Percentiles rank a stretch among this genome's conserved stretches.
phyloP scores from a whole-genome alignment of 148 eudicot genomes.

The Simmondsia chinensis region DNA sequence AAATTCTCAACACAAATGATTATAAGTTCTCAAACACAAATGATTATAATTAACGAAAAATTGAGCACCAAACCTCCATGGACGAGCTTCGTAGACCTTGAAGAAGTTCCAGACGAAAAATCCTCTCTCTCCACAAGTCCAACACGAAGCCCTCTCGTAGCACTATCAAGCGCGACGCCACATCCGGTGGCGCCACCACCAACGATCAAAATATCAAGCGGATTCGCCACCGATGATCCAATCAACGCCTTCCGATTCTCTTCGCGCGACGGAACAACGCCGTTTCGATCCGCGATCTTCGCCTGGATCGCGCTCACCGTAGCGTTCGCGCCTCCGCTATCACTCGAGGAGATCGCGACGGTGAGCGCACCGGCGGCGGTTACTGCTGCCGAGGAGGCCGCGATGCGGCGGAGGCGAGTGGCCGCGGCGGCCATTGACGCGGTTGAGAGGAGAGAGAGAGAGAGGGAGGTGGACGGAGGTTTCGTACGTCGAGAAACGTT shows the following conservation, averaged over 20 bases:
- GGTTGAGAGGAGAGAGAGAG: no score
- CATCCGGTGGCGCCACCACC: slow-evolving; percentile 92
- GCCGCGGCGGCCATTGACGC: slow-evolving; percentile 16
- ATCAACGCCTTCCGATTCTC: slow-evolving; percentile 39
- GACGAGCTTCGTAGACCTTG: slow-evolving; percentile 81
- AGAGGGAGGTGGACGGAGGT: no score
- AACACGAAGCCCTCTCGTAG: slow-evolving; percentile 77
- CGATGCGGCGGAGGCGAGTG: slow-evolving; percentile 16
- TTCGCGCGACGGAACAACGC: slow-evolving; percentile 47
- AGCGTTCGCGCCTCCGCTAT: no score
- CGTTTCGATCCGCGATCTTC: slow-evolving; percentile 44
- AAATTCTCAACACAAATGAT: no score
- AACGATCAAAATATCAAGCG: slow-evolving; percentile 67
- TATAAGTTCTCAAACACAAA: no score
- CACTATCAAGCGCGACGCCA: slow-evolving; percentile 85
- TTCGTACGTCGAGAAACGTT: no score
- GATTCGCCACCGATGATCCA: slow-evolving; percentile 39
- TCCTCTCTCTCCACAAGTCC: slow-evolving; percentile 93
- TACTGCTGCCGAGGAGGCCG: no score
- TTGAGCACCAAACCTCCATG: slow-evolving; percentile 99
- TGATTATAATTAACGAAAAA: no score
- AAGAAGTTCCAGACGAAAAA: slow-evolving; percentile 89
- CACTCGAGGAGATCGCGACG: no score
- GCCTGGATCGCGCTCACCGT: slow-evolving; percentile 27
- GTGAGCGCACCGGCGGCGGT: no score